phyloP scores from a whole-genome alignment of 2,329 filamentous ascomycete genomes.

The Ophiocordyceps sinensis region DNA sequence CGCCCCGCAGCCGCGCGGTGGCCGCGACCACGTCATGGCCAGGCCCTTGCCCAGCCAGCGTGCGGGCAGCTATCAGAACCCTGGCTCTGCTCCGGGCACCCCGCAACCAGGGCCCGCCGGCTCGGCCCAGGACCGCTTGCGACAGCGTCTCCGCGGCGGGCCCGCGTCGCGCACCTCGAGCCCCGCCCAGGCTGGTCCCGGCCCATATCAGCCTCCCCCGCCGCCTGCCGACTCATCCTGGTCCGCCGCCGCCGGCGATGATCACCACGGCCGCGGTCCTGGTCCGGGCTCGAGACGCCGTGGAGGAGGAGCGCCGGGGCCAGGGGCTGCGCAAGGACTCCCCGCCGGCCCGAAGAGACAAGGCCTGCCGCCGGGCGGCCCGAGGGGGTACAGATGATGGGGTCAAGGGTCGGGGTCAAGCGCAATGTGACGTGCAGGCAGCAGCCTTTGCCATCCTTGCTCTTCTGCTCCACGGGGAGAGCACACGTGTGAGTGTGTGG shows the following conservation, averaged over 20 bases:
- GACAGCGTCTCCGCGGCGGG: slow-evolving; percentile 58
- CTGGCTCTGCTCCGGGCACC: slow-evolving; percentile 2
- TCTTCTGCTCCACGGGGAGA: too few species aligned
- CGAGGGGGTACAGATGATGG: slow-evolving; percentile 21
- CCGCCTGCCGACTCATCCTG: slow-evolving; percentile 1
- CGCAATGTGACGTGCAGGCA: too few species aligned
- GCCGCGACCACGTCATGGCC: slow-evolving; percentile 24
- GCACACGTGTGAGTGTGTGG: too few species aligned
- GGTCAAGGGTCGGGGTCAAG: too few species aligned
- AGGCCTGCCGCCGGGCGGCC: slow-evolving; percentile 22
- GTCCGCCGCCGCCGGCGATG: slow-evolving; percentile 15
- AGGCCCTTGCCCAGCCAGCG: slow-evolving; percentile 59
- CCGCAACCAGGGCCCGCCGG: neutral
- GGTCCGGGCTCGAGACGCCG: neutral
- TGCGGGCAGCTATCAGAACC: slow-evolving; percentile 58
- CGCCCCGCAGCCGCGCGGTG: slow-evolving; percentile 14
- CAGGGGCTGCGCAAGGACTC: neutral
- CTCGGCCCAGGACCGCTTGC: slow-evolving; percentile 68
- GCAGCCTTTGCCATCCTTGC: too few species aligned
- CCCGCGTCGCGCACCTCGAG: slow-evolving; percentile 32
- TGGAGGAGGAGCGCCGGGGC: neutral
- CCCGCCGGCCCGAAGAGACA: too few species aligned
- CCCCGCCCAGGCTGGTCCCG: slow-evolving; percentile 29
- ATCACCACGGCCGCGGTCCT: slow-evolving; percentile 14
- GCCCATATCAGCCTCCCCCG: slow-evolving; percentile 28